Conservation (phyloP, 2,329 filamentous ascomycete species). For the Knufia fluminis region DNA sequence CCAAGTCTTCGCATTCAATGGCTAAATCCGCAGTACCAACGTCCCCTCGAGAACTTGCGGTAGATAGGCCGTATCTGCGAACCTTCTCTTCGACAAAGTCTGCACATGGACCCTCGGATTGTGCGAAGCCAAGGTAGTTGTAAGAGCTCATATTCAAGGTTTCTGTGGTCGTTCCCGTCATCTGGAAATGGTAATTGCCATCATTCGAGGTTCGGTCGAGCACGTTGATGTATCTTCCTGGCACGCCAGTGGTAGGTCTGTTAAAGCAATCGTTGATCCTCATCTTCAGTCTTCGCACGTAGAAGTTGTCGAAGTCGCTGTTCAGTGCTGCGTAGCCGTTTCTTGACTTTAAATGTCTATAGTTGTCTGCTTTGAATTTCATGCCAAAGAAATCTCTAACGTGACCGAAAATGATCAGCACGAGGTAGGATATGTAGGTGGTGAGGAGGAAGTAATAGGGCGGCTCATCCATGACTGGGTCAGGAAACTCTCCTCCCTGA, state of each 20-base stretch:
- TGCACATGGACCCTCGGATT: constrained; percentile 92
- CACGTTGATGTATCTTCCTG: constrained; percentile 85
- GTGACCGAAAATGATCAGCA: constrained; percentile 91
- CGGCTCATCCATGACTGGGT: constrained; percentile 86
- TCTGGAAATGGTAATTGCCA: constrained; percentile 81
- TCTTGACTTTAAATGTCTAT: constrained; percentile 68
- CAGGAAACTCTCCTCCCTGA: constrained; percentile 66
- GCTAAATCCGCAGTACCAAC: constrained; percentile 80
- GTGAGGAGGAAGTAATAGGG: constrained; percentile 95
- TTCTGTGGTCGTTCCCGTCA: constrained; percentile 83
- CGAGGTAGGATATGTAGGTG: constrained; percentile 95
- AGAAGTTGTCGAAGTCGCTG: constrained; percentile 98
- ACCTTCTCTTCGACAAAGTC: constrained; percentile 82
- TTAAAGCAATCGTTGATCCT: constrained; percentile 96
- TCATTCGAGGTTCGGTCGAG: constrained; percentile 85
- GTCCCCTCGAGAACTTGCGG: constrained; percentile 73
- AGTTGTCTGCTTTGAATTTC: constrained; percentile 78
- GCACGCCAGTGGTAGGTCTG: constrained; percentile 83
- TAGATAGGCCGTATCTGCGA: constrained; percentile 74
- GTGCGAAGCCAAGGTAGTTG: constrained; percentile 97
- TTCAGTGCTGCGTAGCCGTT: constrained; percentile 94
- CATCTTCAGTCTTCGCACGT: constrained; percentile 83
- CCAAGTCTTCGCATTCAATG: constrained; percentile 77
- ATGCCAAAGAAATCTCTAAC: constrained; percentile 97
- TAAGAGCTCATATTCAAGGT: constrained; percentile 99